Base-by-base conservation (phyloP, 1,284 basidiomycete genomes). In the Bondarzewia mesenterica region DNA sequence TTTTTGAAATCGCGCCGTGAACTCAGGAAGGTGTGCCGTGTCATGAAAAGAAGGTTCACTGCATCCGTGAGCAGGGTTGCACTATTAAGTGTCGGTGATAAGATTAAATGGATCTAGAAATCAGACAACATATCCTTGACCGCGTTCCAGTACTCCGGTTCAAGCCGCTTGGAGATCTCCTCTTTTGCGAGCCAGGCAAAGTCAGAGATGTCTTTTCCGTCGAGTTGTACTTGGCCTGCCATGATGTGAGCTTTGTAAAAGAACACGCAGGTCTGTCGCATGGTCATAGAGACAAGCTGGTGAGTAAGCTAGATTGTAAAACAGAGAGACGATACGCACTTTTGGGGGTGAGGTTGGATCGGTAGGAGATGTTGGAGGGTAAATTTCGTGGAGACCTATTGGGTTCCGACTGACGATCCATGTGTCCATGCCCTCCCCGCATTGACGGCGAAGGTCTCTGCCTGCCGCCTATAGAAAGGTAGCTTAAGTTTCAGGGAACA, bases 121-220 rank as follows among this genome's bases (percentile, higher is more conserved):
- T 88, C 83, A 47, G 87, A 88, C 55, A 93, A 70, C 64, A 93
- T 83, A 60, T 89, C 85, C 65, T 83, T 83, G 55, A 91, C 71
- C 50, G 78, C 76, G 42, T 73, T 60, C 89, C 89, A 93, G 59
- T 93, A 93, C 50, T 75, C 65, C 52, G 65, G 60, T 44, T 79
- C 72, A 25, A 89, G 80, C 40, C 73, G 74, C 37, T 76, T 66
- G 61, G 82, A 68, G 46, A 93, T 82, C 71, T 94, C 91, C 63
- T 92, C 78, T 66, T 91, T 90, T 49, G 90, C 93, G 53, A 93
- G 72, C 91, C 91, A 94, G 18, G 87, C 89, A 68, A 90, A 93
- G 57, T 90, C 88, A 44, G 72, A 69, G 49, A 86, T 70, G 47
- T 65, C 64, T 54, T 74, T 68, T 29, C 69, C 64, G 47, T 77